Evolutionary conservation across 1,284 basidiomycete species (phyloP).

Genomic region (Xerocomus minutiporus): DNA sequence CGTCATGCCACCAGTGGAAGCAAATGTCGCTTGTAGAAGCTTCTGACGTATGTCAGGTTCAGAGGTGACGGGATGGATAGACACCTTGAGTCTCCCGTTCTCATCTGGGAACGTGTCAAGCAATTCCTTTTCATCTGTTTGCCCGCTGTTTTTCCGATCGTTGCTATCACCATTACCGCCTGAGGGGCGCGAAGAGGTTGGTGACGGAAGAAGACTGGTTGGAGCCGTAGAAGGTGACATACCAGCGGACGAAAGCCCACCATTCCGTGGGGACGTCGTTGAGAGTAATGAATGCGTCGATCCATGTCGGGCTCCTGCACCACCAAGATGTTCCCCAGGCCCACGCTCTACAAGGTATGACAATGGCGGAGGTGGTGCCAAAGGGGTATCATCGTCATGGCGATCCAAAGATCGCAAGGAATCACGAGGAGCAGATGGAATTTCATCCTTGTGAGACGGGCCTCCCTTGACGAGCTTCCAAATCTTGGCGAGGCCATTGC

Average conservation of each 20-base stretch:
- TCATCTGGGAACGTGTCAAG: conserved; percentile 31
- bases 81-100: conserved; percentile 34
- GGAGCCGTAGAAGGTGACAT: conserved; percentile 68
- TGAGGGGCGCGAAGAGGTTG: conserved; percentile 61
- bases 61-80: conserved; percentile 48
- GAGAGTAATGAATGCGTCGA: conserved; percentile 67
- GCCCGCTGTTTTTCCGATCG: conserved; percentile 37
- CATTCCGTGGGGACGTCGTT: conserved; percentile 50
- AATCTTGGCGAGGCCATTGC: conserved; percentile 77
- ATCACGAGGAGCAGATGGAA: conserved; percentile 10
- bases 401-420: conserved; percentile 39
- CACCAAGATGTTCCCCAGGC: conserved; percentile 43
- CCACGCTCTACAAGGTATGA: conserved; percentile 76
- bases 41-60: conserved; percentile 57
- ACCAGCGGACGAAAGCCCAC: conserved; percentile 46
- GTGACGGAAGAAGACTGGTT: conserved; percentile 68
- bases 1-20: conserved; percentile 31
- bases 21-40: conserved; percentile 34
- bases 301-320: conserved; percentile 46
- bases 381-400: conserved; percentile 62
- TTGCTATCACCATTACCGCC: conserved; percentile 52
- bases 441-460: conserved; percentile 40
- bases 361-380: conserved; percentile 81
- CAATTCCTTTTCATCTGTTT: conserved; percentile 38
- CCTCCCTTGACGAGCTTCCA: conserved; percentile 72